phyloP scores from a whole-genome alignment of 805 yeast species.

The Candida coquimbonensis region DNA sequence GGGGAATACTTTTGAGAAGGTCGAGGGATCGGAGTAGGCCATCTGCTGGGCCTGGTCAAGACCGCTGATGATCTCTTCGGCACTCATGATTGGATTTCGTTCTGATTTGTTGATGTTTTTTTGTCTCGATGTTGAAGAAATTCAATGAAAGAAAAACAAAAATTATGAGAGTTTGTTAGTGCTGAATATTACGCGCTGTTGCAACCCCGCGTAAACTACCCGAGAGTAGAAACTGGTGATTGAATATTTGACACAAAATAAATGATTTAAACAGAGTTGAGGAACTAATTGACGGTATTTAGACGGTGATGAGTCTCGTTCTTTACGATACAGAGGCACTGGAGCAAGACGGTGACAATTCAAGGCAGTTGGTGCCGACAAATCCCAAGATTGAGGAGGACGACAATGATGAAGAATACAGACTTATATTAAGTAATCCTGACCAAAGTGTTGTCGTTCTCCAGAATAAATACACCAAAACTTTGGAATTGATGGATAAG shows the following conservation, averaged over 20 bases:
- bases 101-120: background rate
- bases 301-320: slow-evolving; percentile 1
- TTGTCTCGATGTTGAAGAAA: background rate
- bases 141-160: background rate
- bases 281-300: too few relatives aligned
- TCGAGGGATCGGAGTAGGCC: slow-evolving; percentile 9
- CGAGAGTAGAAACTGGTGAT: too few relatives aligned
- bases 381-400: background rate
- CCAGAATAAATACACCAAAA: slow-evolving; percentile 7
- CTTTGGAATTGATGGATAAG: slow-evolving; percentile 4
- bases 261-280: too few relatives aligned
- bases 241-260: slow-evolving; percentile 4
- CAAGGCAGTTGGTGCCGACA: background rate
- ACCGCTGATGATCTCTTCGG: slow-evolving; percentile 7
- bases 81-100: slow-evolving; percentile 1
- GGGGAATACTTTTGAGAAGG: slow-evolving; percentile 11
- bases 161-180: background rate
- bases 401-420: background rate
- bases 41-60: slow-evolving; percentile 14
- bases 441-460: slow-evolving; percentile 4
- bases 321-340: background rate
- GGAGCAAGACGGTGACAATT: background rate
- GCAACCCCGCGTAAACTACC: too few relatives aligned
- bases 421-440: background rate
- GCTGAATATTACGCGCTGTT: background rate